Percentiles rank a stretch among this genome's conserved stretches.
These are phyloP conservation scores for Fusarium keratoplasticum DNA, from an alignment of 2,329 filamentous ascomycete genomes.

Conservation along the genomic window DNA sequence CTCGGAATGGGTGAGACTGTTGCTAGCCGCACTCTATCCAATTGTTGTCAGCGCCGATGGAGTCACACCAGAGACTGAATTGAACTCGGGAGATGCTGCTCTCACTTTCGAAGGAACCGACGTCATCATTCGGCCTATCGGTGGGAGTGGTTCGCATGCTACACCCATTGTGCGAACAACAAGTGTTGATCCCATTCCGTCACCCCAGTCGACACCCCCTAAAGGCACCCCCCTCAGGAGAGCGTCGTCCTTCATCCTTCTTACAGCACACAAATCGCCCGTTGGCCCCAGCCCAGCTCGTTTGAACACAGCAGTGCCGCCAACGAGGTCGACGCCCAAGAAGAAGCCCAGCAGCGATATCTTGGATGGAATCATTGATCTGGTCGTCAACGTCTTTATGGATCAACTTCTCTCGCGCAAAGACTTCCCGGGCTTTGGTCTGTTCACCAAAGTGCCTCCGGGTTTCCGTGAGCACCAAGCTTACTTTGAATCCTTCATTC, in stretches of 20 bases:
- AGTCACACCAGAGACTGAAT: slow-evolving; percentile 84
- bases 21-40: slow-evolving; percentile 86
- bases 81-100: slow-evolving; percentile 84
- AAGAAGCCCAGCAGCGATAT: slow-evolving; percentile 74
- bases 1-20: slow-evolving; percentile 83
- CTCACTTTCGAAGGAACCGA: slow-evolving; percentile 89
- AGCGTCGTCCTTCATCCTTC: slow-evolving; percentile 90
- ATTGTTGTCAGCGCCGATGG: slow-evolving; percentile 88
- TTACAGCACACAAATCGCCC: slow-evolving; percentile 76
- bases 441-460: slow-evolving; percentile 89
- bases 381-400: slow-evolving; percentile 83
- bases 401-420: slow-evolving; percentile 89
- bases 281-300: slow-evolving; percentile 69
- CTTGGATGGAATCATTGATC: slow-evolving; percentile 80
- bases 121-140: slow-evolving; percentile 83
- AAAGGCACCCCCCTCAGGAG: slow-evolving; percentile 75
- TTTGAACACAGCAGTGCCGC: slow-evolving; percentile 59
- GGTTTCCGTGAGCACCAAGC: slow-evolving; percentile 95
- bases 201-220: slow-evolving; percentile 58
- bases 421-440: slow-evolving; percentile 87
- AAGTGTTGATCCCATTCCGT: slow-evolving; percentile 63
- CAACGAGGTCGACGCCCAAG: slow-evolving; percentile 58
- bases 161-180: slow-evolving; percentile 81
- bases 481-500: slow-evolving; percentile 91
- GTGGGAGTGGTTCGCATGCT: slow-evolving; percentile 63